A percentile compares a stretch with the other conserved stretches of the same genome.
phyloP scores from a whole-genome alignment of 148 eudicot species.

The Rhododendron williamsianum region DNA sequence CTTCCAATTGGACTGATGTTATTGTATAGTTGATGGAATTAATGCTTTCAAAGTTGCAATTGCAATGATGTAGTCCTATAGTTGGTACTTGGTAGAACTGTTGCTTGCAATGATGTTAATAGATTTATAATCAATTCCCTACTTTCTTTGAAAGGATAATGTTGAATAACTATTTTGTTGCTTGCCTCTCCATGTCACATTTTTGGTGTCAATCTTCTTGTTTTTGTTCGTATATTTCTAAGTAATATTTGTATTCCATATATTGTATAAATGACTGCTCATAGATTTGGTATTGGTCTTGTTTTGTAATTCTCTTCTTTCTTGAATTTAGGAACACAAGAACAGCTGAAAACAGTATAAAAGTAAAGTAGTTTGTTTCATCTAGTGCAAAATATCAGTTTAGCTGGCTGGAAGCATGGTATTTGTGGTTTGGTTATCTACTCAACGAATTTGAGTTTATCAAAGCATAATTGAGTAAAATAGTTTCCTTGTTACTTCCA shows the following conservation, averaged over 20 bases:
- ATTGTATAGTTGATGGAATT: neutral
- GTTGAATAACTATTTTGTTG: neutral
- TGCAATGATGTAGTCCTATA: too few relatives aligned
- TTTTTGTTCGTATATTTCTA: neutral
- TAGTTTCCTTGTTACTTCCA: neutral
- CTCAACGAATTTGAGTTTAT: neutral
- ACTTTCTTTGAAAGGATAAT: neutral
- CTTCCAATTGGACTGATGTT: too few relatives aligned
- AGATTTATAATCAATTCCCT: neutral
- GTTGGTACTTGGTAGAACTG: neutral
- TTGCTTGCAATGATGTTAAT: neutral
- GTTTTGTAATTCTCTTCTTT: neutral
- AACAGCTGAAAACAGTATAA: neutral
- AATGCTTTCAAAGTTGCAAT: neutral
- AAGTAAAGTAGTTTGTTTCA: neutral
- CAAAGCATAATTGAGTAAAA: neutral
- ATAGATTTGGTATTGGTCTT: neutral
- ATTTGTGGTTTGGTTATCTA: neutral
- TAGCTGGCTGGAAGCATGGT: neutral
- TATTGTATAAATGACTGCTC: neutral
- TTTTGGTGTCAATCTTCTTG: neutral
- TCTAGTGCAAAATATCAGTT: neutral
- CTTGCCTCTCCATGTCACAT: neutral
- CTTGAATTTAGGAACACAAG: neutral
- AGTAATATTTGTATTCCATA: neutral